Percentiles rank a stretch among this genome's conserved stretches.
These are phyloP conservation scores for Yamadazyma atmosphaerica DNA, from an alignment of 1,139 yeast genomes.

Conservation along the genomic window DNA sequence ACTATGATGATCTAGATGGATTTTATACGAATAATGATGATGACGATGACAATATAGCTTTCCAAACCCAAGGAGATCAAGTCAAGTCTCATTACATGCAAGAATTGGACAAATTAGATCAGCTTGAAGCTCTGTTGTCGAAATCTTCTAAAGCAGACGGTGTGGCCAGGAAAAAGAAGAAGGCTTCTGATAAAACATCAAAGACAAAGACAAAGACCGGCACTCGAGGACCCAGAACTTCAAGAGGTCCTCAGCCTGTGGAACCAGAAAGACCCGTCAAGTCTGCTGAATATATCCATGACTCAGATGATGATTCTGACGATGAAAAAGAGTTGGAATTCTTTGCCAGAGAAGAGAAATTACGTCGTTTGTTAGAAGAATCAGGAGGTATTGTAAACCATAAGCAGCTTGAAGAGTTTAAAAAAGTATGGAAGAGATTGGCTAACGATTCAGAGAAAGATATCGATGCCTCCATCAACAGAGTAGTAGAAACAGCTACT, in stretches of 20 bases:
- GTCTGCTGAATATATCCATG: conserved; percentile 57
- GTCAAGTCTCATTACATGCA: conserved; percentile 18
- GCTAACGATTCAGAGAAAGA: conserved; percentile 18
- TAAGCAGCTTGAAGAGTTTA: conserved; percentile 37
- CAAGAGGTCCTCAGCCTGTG: conserved; percentile 6
- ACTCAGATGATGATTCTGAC: conserved; percentile 70
- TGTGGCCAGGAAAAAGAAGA: conserved; percentile 16
- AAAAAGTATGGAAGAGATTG: conserved; percentile 37
- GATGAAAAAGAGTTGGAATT: conserved; percentile 55
- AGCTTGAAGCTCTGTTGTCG: conserved; percentile 26
- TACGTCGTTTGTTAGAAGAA: conserved; percentile 42
- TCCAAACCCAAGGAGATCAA: conserved; percentile 28
- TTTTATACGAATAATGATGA: conserved; percentile 17
- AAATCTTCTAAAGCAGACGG: conserved; percentile 9
- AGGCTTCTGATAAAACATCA: neutral
- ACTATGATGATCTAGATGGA: conserved; percentile 14
- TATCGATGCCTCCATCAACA: conserved; percentile 12
- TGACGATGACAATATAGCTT: conserved; percentile 35
- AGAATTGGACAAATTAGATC: conserved; percentile 35
- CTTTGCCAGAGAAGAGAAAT: conserved; percentile 56
- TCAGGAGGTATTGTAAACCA: conserved; percentile 45
- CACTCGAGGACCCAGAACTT: conserved; percentile 10
- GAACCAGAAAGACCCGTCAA: conserved; percentile 22
- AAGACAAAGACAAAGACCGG: conserved; percentile 8
- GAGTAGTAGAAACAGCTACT: conserved; percentile 28